These are phyloP conservation scores for Colletotrichum plurivorum DNA, from an alignment of 2,329 filamentous ascomycete genomes.

Conservation along the genomic window DNA sequence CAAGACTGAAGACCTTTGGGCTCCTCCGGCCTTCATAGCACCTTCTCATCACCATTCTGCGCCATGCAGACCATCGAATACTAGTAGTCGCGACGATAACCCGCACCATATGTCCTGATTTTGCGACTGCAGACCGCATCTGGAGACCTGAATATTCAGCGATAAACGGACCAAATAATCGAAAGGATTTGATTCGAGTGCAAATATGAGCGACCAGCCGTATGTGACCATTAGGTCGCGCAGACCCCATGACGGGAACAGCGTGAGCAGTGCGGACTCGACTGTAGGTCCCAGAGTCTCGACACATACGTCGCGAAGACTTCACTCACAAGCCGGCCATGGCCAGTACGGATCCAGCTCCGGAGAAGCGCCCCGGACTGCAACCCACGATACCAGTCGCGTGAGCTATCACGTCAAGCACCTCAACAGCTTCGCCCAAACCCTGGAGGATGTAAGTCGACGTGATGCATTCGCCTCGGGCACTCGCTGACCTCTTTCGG, in stretches of 20 bases:
- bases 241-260: constrained; percentile 60
- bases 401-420: constrained; percentile 72
- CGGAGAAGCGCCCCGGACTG: constrained; percentile 55
- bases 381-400: constrained; percentile 71
- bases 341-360: constrained; percentile 60
- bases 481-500: neutral
- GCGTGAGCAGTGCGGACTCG: constrained; percentile 63
- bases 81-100: constrained; percentile 2
- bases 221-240: constrained; percentile 69
- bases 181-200: neutral
- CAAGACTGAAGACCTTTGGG: constrained; percentile 18
- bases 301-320: constrained; percentile 30
- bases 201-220: constrained; percentile 48
- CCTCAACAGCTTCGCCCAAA: constrained; percentile 67
- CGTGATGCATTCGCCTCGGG: neutral
- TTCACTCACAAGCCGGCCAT: constrained; percentile 37
- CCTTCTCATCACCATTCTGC: neutral
- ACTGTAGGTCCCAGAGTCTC: constrained; percentile 57
- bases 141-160: neutral
- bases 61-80: constrained; percentile 8
- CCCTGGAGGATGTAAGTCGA: constrained; percentile 66
- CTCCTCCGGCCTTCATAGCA: constrained; percentile 27
- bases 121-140: neutral
- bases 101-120: neutral
- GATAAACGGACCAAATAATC: neutral